phyloP scores from a whole-genome alignment of 1,139 yeast species.

The Geotrichum histeridarum region DNA sequence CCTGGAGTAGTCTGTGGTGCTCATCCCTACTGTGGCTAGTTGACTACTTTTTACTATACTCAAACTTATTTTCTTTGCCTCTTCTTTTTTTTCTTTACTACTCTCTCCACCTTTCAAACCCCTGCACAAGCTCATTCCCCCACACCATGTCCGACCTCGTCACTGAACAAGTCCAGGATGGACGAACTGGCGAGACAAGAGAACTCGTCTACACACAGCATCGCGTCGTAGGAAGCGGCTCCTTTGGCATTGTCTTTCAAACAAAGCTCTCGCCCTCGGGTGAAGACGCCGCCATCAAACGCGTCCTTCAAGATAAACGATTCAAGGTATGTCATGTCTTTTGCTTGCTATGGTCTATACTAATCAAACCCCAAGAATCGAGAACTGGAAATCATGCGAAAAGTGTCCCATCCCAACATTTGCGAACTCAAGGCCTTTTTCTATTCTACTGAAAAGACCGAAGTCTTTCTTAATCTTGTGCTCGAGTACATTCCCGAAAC shows the following conservation, averaged over 20 bases:
- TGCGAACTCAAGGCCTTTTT: conserved; percentile 86
- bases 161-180: conserved; percentile 68
- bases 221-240: conserved; percentile 93
- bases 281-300: conserved; percentile 82
- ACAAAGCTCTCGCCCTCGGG: conserved; percentile 72
- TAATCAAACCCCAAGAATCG: conserved; percentile 50
- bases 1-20: not conserved
- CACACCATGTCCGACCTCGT: conserved; percentile 46
- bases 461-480: conserved; percentile 78
- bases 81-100: not conserved
- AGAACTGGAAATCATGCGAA: conserved; percentile 92
- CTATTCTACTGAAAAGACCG: conserved; percentile 72
- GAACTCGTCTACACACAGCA: conserved; percentile 65
- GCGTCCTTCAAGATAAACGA: conserved; percentile 89
- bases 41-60: not conserved
- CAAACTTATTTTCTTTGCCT: not conserved
- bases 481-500: conserved; percentile 94
- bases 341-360: not conserved
- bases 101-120: not conserved
- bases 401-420: conserved; percentile 78
- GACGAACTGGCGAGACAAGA: conserved; percentile 60
- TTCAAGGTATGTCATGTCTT: conserved; percentile 48
- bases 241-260: conserved; percentile 93
- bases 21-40: too few species aligned
- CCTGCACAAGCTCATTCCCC: not conserved